These are phyloP conservation scores for Pestalotiopsis sp. DNA, from an alignment of 2,329 filamentous ascomycete genomes.

Conservation along the genomic window DNA sequence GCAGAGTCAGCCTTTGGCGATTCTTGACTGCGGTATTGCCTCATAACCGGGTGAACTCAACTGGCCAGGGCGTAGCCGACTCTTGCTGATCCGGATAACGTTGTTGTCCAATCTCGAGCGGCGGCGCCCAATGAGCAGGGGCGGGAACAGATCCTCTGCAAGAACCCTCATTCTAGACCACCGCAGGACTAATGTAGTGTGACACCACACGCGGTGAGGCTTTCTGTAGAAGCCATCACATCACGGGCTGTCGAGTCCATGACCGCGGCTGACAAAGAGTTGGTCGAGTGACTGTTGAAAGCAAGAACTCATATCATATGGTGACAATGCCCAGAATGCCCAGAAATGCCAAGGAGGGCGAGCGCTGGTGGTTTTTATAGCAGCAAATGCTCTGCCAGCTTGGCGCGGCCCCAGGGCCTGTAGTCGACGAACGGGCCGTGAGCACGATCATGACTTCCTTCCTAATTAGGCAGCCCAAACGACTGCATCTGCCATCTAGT, in stretches of 20 bases:
- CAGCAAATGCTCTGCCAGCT: constrained; percentile 1
- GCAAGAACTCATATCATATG: constrained; percentile 2
- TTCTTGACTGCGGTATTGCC: background rate
- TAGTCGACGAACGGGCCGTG: background rate
- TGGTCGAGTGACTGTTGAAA: background rate
- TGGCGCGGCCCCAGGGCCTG: constrained; percentile 2
- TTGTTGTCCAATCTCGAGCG: background rate
- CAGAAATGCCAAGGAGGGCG: constrained; percentile 8
- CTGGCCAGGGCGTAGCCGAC: background rate
- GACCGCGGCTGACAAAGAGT: background rate
- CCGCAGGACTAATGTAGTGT: constrained; percentile 1
- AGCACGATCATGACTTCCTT: background rate
- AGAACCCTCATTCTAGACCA: background rate
- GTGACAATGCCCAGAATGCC: constrained; percentile 8
- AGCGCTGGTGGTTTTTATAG: constrained; percentile 6
- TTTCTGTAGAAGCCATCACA: background rate
- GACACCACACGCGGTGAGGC: background rate
- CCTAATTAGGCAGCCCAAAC: constrained; percentile 5
- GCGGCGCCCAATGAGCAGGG: background rate
- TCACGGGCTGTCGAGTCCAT: background rate
- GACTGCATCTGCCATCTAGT: background rate
- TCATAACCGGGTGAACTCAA: background rate
- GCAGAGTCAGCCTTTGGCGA: background rate
- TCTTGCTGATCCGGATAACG: too few relatives aligned
- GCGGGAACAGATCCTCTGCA: background rate